Conservation (phyloP, 1,284 basidiomycete genomes). For the Pseudozyma hubeiensis region DNA sequence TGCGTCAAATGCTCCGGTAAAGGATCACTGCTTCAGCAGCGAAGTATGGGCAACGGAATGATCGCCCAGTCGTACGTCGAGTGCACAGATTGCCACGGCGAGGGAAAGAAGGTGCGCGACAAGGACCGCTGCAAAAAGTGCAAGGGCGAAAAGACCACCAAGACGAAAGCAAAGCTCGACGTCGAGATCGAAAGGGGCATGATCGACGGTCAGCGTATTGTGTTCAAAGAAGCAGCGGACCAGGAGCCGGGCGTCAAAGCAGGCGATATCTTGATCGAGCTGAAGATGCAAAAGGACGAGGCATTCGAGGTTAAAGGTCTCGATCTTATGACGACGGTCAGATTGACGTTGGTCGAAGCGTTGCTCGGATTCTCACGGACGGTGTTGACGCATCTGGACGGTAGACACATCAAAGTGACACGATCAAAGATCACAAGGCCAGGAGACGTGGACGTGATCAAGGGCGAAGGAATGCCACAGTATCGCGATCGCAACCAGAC, state of each 20-base stretch:
- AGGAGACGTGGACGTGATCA: constrained; percentile 56
- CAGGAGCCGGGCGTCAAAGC: constrained; percentile 57
- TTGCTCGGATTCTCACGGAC: constrained; percentile 62
- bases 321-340: constrained; percentile 79
- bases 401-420: constrained; percentile 55
- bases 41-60: constrained; percentile 62
- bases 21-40: constrained; percentile 76
- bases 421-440: constrained; percentile 54
- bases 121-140: constrained; percentile 98
- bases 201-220: constrained; percentile 83
- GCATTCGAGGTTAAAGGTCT: constrained; percentile 84
- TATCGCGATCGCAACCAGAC: constrained; percentile 44
- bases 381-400: constrained; percentile 65
- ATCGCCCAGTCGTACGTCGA: constrained; percentile 72
- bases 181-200: constrained; percentile 85
- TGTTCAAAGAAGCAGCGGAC: constrained; percentile 89
- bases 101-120: constrained; percentile 83
- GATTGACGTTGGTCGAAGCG: constrained; percentile 56
- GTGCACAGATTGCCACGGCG: constrained; percentile 84
- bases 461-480: constrained; percentile 64
- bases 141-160: constrained; percentile 84
- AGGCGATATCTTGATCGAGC: constrained; percentile 79
- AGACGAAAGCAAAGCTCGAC: constrained; percentile 79
- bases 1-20: constrained; percentile 87
- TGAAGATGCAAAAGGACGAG: constrained; percentile 78